Base-by-base conservation (phyloP, 257 asterid species). In the Solanum sitiens region DNA sequence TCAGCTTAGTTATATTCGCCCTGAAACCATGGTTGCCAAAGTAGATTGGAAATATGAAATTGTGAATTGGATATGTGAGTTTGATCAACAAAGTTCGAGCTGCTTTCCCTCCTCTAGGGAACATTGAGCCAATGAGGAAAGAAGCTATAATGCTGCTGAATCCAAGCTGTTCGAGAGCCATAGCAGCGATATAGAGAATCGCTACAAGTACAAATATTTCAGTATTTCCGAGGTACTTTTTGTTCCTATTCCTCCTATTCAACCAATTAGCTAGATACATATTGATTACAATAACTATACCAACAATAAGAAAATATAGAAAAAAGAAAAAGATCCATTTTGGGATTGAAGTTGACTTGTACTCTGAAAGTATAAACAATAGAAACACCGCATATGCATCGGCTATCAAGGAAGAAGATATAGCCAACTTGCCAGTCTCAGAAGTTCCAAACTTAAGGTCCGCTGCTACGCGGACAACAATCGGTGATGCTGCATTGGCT, bases 61-160 rank as follows among this genome's bases (percentile, higher is more conserved):
- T 96, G 89, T 95, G 93, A 88, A 95, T 98, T 0, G 92, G 90
- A 87, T 97, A 97, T 3, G 98, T 91, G 16, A 96, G 98, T 87
- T 97, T 97, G 88, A 90, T 94, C 91, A 90, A 86, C 90, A 97
- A 94, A 18, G 99, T 97, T 40, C 99, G 94, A 59, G 95, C 95
- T 14, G 98, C 92, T 91, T 93, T 97, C 83, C 99, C 99, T 59
- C 99, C 95, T 91, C 98, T 92, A 16, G 99, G 99, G 82, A 97
- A 97, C 95, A 94, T 83, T 5, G 96, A 92, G 4, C 99, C 99
- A 14, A 96, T 89, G 83, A 97, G 87, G 90, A 97, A 94, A 89
- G 97, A 95, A 56, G 95, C 98, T 44, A 95, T 68, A 25, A 97
- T 90, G 93, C 99, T 96, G 88, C 98, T 97, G 87, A 91, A 92